Evolutionary conservation across 2,329 filamentous ascomycete species (phyloP), one percentile per base, ranked within the genome.

Genomic region (Rhinocladiella similis): DNA sequence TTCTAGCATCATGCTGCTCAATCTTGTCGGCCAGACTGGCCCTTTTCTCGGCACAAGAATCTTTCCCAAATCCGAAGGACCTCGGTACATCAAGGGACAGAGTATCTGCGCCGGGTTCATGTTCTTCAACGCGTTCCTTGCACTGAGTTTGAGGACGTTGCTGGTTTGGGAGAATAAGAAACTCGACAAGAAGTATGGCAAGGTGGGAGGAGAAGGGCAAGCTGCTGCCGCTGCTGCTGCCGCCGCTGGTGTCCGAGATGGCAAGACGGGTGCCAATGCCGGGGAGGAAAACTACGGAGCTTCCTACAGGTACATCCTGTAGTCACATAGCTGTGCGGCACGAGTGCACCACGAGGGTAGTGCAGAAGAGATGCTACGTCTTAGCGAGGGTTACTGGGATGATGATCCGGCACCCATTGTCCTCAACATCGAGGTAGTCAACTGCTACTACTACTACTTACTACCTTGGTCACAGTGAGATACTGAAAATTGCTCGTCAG

Each of bases 11-110:
- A 90, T 88, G 1, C 78, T 96, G 27, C 71, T 96, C 67, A 91
- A 96, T 71, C 67, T 91, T 29, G 80, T 96, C 14, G 91, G 90
- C 1, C 90, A 94, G 73, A 86, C 85, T 59, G 90, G 90, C 0
- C 89, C 90, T 1, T 72, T 89, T 2, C 72, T 89, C 12, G 86
- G 86, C 16, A 87, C 83, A 9, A 76, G 84, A 41, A 71, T 89
- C 45, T 89, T 88, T 64, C 87, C 86, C 0, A 65, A 67, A 19
- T 62, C 67, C 12, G 81, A 88, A 59, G 80, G 74, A 9, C 85
- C 86, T 1, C 86, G 80, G 67, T 89, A 87, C 66, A 74, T 81
- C 3, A 72, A 67, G 1, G 86, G 87, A 1, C 89, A 89, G 84
- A 73, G 72, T 35, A 75, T 80, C 1, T 89, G 86, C 63, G 83